Conservation (phyloP, 768 basidiomycete species). For the Sarcomyxa edulis region DNA sequence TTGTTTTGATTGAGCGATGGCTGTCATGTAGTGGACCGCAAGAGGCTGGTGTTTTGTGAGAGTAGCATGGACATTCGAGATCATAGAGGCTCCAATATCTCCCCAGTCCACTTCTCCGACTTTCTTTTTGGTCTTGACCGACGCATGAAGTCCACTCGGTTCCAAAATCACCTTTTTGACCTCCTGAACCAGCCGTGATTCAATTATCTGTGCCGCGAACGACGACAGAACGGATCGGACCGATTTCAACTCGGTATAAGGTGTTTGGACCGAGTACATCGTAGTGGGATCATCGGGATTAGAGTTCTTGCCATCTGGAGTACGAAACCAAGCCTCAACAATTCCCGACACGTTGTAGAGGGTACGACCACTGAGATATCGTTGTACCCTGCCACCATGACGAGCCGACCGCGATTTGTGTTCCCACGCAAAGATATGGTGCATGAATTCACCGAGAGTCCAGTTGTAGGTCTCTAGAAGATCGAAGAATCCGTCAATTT, state of each 20-base stretch:
- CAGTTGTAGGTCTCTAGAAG: slow-evolving; percentile 6
- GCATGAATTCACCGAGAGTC: slow-evolving; percentile 12
- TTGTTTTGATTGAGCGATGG: slow-evolving; percentile 3
- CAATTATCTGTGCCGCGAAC: slow-evolving; percentile 21
- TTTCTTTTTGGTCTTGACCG: no score
- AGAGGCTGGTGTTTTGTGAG: slow-evolving; percentile 5
- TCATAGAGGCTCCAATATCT: no score
- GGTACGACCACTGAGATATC: slow-evolving; percentile 5
- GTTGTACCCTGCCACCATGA: not conserved
- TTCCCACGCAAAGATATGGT: slow-evolving; percentile 5
- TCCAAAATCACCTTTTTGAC: slow-evolving; percentile 13
- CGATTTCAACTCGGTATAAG: slow-evolving; percentile 15
- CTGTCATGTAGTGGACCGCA: slow-evolving; percentile 2
- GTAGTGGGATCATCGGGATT: slow-evolving; percentile 1
- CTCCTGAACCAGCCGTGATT: slow-evolving; percentile 14
- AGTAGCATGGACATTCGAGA: slow-evolving; percentile 8
- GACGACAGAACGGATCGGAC: slow-evolving; percentile 21
- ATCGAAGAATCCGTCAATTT: slow-evolving; percentile 7
- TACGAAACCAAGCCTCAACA: slow-evolving; percentile 7
- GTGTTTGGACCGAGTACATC: slow-evolving; percentile 9
- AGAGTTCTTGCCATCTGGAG: slow-evolving; percentile 3
- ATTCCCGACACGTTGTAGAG: slow-evolving; percentile 1
- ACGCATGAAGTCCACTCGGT: no score
- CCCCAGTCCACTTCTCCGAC: no score
- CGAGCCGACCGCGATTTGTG: not conserved